Evolutionary conservation across 1,139 yeast genomes (phyloP), one percentile per base, ranked within the genome.

Genomic region (Diutina pseudorugosa): DNA sequence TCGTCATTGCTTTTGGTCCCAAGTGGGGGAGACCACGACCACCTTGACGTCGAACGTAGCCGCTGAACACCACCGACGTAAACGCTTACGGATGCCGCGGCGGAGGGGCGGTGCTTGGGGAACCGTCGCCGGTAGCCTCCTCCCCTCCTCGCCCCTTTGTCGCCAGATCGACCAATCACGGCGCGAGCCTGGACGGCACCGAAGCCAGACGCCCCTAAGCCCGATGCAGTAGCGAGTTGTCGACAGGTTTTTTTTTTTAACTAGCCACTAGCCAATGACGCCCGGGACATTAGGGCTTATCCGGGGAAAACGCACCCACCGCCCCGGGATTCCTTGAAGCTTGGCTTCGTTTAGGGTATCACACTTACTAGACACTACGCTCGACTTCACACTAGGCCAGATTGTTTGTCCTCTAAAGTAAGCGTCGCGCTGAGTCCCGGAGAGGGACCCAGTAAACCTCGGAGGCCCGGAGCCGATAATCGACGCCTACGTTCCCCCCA

Each of bases 171-270:
- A 11, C 36, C 36, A 30, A 30, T 30, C 36, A 30, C 36, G 36
- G 36, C 36, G 36, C 36, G n/a, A 12, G n/a, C 36, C 36, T 30
- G 36, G n/a, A 14, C 36, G 36, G 36, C 36, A 30, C 36, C 36
- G 36, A 30, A 8, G 25, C 45, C 25, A 19, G 23, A 43, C 25
- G 19, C 25, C 47, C 47, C 30, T 43, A 43, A 43, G 19, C 47
- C 47, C 47, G 47, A 43, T 43, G 47, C 47, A 43, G 47, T 43
- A 43, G 33, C 47, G 47, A 43, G 43, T n/a, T 11, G 45, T 19
- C 9, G 23, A 19, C n/a, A 25, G 21, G n/a, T n/a, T n/a, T n/a
- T n/a, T n/a, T n/a, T n/a, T n/a, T 42, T 2, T 4, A 8, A 12
- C 25, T 42, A 42, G 21, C 33, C 30, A 16, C 30, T 23, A 20